Percentiles rank a stretch among this genome's conserved stretches.
phyloP scores from a whole-genome alignment of 345 rosid species.

The Aurinia saxatilis region DNA sequence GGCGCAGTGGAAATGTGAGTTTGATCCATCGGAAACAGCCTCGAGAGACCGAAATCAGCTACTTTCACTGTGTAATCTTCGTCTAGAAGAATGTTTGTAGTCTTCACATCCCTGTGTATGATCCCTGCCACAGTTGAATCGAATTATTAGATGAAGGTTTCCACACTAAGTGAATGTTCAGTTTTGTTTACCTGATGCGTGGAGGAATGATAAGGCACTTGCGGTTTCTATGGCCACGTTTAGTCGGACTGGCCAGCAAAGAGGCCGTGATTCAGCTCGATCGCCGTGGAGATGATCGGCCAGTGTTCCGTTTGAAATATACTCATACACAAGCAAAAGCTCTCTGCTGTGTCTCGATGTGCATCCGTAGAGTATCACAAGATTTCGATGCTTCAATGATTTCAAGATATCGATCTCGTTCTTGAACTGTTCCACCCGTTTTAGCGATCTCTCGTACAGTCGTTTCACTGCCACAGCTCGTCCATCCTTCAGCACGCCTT shows the following conservation, averaged over 20 bases:
- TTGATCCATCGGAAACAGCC: constrained; percentile 62
- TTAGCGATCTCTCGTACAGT: constrained; percentile 53
- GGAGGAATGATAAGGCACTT: constrained; percentile 60
- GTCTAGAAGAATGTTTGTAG: constrained; percentile 79
- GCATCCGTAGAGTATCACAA: constrained; percentile 71
- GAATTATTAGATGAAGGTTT: background rate
- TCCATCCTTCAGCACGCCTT: constrained; percentile 69
- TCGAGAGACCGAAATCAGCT: constrained; percentile 89
- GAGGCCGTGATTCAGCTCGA: constrained; percentile 33
- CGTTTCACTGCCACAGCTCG: constrained; percentile 82
- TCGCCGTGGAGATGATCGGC: constrained; percentile 79
- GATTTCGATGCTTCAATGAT: constrained; percentile 52
- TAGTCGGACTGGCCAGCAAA: constrained; percentile 70
- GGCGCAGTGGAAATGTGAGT: constrained; percentile 92
- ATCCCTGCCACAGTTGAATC: constrained; percentile 17
- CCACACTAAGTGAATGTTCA: background rate
- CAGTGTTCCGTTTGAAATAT: constrained; percentile 80
- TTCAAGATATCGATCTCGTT: constrained; percentile 72
- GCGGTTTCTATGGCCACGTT: constrained; percentile 82
- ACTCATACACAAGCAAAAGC: constrained; percentile 80
- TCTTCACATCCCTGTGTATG: constrained; percentile 85
- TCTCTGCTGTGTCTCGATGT: constrained; percentile 72
- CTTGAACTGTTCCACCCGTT: constrained; percentile 71
- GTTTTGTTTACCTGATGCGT: constrained; percentile 29
- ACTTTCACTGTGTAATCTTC: constrained; percentile 57